A percentile compares a stretch with the other conserved stretches of the same genome.
phyloP scores from a whole-genome alignment of 805 yeast genomes.

The Alloascoidea africana region DNA sequence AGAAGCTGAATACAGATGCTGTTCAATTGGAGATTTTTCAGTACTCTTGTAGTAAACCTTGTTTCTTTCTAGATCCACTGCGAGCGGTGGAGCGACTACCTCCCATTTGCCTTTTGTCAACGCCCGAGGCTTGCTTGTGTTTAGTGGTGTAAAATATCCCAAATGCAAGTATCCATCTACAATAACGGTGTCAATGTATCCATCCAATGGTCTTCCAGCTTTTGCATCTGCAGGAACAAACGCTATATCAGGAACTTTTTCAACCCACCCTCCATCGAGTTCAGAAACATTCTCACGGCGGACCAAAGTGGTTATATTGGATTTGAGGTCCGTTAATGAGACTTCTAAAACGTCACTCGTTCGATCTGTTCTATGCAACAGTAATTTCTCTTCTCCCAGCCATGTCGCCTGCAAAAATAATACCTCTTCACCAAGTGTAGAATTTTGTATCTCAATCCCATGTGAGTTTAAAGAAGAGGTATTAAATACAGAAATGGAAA shows the following conservation, averaged over 20 bases:
- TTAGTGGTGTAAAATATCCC: conserved; percentile 70
- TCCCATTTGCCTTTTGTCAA: conserved; percentile 80
- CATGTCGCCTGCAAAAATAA: conserved; percentile 49
- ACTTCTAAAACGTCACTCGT: conserved; percentile 30
- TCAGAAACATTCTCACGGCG: conserved; percentile 26
- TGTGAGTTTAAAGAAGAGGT: conserved; percentile 10
- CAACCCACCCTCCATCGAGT: conserved; percentile 44
- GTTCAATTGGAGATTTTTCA: conserved; percentile 60
- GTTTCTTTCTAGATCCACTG: conserved; percentile 31
- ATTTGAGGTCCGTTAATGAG: conserved; percentile 20
- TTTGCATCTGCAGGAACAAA: conserved; percentile 13
- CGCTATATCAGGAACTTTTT: conserved; percentile 24
- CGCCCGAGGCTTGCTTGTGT: conserved; percentile 29
- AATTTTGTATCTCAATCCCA: conserved; percentile 12
- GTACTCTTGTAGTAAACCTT: conserved; percentile 57
- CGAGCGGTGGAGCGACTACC: conserved; percentile 52
- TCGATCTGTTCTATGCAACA: conserved; percentile 51
- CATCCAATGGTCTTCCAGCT: too few species aligned
- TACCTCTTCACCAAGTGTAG: conserved; percentile 26
- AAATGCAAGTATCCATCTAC: conserved; percentile 49
- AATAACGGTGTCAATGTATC: conserved; percentile 10
- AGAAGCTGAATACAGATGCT: conserved; percentile 65
- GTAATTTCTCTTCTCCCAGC: conserved; percentile 31
- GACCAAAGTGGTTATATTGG: conserved; percentile 26
- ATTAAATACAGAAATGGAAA: conserved; percentile 30